Base-by-base conservation (phyloP, 148 eudicot species). In the Vaccinium corymbosum region DNA sequence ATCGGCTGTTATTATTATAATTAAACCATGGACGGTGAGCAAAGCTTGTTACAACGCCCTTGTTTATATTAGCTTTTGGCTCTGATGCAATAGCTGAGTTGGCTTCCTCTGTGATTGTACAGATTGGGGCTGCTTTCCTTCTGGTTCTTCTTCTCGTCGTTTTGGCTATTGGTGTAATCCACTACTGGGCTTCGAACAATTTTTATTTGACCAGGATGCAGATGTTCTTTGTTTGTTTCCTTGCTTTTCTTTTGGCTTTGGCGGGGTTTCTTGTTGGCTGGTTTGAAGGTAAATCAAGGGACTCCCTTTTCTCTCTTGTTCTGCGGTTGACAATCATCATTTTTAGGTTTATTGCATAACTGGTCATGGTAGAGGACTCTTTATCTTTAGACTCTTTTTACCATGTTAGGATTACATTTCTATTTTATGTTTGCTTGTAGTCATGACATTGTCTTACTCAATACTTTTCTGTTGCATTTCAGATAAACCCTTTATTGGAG, bases 141-240 rank as follows among this genome's bases (percentile, higher is more conserved):
- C 86, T 97, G 85, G 92, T 97, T 87, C 94, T 97, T 85, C 91
- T 95, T 52, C 94, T 93, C 68, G 86, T 94, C 80, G 98, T 94
- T 80, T 87, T 97, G 82, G 95, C 97, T 81, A 97, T 97, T 86
- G 98, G 99, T 86, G 95, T 92, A 66, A 93, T 93, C 85, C 99
- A 97, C 89, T 92, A 84, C 61, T 97, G 99, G 99, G 98, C 99
- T 86, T 92, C 98, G 74, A 97, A 95, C 87, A 97, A 97, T 86
- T 97, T 97, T 79, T 97, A 94, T 85, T 93, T 97, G 90, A 95
- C 95, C 83, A 90, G 99, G 88, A 89, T 86, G 85, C 97, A 97
- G 87, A 94, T 89, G 94, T 85, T 97, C 89, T 90, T 93, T 86
- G 99, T 97, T 80, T 97, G 98, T 90, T 92, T 97, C 86, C 95